Percentiles rank a stretch among this genome's conserved stretches.
Evolutionary conservation across 2,329 filamentous ascomycete genomes (phyloP).

Genomic region (Aspergillus phoenicis): DNA sequence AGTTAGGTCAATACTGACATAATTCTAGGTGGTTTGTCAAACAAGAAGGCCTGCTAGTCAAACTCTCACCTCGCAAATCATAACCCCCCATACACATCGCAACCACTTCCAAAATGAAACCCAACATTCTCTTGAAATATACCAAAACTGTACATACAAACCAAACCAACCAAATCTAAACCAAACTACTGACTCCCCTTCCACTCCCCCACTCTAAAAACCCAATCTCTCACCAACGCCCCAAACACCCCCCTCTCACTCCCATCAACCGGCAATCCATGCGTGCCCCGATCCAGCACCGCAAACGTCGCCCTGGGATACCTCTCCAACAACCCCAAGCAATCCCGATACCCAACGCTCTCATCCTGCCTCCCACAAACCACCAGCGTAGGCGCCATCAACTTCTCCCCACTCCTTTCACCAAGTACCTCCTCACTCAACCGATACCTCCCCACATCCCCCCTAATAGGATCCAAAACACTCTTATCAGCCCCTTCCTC

Average conservation of each 20-base stretch:
- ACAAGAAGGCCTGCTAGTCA: not conserved
- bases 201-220: constrained; percentile 28
- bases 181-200: constrained; percentile 10
- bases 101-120: too few relatives aligned
- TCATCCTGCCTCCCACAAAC: constrained; percentile 33
- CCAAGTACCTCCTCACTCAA: constrained; percentile 3
- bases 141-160: not conserved
- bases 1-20: not conserved
- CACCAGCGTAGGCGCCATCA: constrained; percentile 33
- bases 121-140: too few relatives aligned
- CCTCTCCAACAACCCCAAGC: constrained; percentile 30
- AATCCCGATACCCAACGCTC: constrained; percentile 33
- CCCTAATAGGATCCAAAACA: constrained; percentile 30
- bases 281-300: constrained; percentile 31
- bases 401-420: constrained; percentile 15
- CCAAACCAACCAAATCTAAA: not conserved
- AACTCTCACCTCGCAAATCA: not conserved
- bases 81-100: too few relatives aligned
- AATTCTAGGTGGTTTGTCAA: not conserved
- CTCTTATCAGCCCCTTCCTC: constrained; percentile 22
- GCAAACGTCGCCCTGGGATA: constrained; percentile 31
- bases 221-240: constrained; percentile 33
- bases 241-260: constrained; percentile 30
- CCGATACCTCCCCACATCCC: constrained; percentile 29
- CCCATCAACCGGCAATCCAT: constrained; percentile 33